phyloP scores from a whole-genome alignment of 2,329 filamentous ascomycete genomes.

The Teratosphaeria destructans region DNA sequence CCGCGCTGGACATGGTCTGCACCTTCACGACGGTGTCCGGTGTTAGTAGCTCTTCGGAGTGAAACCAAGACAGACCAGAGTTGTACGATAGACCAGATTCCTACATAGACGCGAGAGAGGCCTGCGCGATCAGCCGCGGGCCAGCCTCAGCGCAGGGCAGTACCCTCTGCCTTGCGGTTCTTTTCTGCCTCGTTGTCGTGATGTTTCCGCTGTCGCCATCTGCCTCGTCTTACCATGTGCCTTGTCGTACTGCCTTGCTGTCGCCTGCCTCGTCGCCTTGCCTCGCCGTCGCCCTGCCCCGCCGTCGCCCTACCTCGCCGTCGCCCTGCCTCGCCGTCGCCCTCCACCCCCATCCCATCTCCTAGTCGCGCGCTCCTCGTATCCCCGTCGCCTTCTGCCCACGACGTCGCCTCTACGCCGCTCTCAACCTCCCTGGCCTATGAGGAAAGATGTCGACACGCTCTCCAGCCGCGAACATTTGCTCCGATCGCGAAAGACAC shows the following conservation, averaged over 20 bases:
- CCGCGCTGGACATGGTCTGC: not conserved
- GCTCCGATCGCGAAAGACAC: too few relatives aligned
- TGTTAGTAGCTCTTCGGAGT: not conserved
- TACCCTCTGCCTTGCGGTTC: not conserved
- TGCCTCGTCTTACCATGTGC: too few relatives aligned
- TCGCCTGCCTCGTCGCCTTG: not conserved
- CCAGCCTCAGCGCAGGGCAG: too few relatives aligned
- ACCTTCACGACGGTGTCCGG: not conserved
- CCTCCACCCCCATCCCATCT: not conserved
- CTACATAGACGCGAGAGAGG: too few relatives aligned
- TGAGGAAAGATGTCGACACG: too few relatives aligned
- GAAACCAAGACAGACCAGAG: not conserved
- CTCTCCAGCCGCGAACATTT: too few relatives aligned
- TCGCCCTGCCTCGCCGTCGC: not conserved
- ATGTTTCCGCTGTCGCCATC: too few relatives aligned
- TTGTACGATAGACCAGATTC: too few relatives aligned
- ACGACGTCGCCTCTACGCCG: not conserved
- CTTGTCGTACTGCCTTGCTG: too few relatives aligned
- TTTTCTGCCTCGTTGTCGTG: not conserved
- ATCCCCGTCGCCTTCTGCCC: not conserved
- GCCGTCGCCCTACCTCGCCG: not conserved
- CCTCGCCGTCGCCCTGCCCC: too few relatives aligned
- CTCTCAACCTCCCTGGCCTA: not conserved
- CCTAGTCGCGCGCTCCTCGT: not conserved
- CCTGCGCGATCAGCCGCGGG: too few relatives aligned